These are phyloP conservation scores for Solanum rostratum DNA, from an alignment of 257 asterid genomes.

Conservation along the genomic window DNA sequence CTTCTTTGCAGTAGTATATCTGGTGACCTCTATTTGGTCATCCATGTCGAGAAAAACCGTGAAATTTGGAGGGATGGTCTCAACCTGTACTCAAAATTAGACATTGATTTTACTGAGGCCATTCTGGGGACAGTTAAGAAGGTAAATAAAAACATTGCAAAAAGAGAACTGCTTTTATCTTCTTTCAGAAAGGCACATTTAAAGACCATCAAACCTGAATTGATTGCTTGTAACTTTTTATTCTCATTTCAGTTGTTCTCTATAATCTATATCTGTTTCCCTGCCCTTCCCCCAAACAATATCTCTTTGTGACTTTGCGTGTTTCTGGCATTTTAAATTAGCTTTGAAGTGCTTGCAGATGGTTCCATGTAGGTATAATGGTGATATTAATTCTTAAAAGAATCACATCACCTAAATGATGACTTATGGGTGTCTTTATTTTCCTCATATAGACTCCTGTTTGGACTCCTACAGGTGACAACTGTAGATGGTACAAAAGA, in stretches of 20 bases:
- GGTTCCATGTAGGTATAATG: neutral
- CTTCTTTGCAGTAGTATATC: constrained; percentile 49
- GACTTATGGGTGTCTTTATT: neutral
- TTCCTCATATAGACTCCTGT: neutral
- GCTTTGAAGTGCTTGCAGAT: neutral
- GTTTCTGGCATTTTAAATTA: neutral
- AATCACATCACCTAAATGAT: neutral
- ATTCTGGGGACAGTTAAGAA: constrained; percentile 68
- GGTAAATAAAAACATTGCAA: constrained; percentile 35
- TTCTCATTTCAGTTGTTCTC: neutral
- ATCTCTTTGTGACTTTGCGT: neutral
- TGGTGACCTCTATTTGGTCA: constrained; percentile 74
- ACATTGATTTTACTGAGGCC: constrained; percentile 78
- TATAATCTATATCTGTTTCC: neutral
- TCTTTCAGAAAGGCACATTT: neutral
- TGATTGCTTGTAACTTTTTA: neutral
- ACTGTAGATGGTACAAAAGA: constrained; percentile 81
- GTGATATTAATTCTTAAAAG: neutral
- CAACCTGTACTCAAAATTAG: constrained; percentile 66
- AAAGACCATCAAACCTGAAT: neutral
- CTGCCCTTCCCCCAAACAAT: neutral
- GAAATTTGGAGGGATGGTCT: constrained; percentile 86
- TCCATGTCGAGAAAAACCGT: constrained; percentile 51
- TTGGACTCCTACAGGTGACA: constrained; percentile 44
- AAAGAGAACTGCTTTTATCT: neutral